Evolutionary conservation across 176 grass and related monocot species (phyloP).

Genomic region (Bromus sterilis): DNA sequence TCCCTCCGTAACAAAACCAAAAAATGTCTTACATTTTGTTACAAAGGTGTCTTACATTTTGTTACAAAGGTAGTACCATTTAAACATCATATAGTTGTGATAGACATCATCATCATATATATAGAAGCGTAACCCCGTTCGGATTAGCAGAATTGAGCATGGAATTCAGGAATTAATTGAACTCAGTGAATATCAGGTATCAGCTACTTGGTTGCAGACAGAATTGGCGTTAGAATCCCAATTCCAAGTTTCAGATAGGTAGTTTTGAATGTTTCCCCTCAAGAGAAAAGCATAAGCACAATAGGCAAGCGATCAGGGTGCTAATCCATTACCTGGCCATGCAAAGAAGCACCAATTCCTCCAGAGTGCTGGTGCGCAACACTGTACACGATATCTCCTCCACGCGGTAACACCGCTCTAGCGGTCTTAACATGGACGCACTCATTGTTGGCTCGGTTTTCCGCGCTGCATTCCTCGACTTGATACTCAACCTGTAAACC

Average conservation of each 20-base stretch:
- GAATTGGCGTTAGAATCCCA: background rate
- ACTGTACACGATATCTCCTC: constrained; percentile 71
- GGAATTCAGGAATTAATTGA: background rate
- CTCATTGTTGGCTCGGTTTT: constrained; percentile 29
- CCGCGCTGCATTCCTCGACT: constrained; percentile 48
- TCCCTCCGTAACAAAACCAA: too few species aligned
- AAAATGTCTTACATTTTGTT: too few species aligned
- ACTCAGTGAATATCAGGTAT: too few species aligned
- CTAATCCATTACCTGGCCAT: constrained; percentile 42
- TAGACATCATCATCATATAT: too few species aligned
- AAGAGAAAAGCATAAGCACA: background rate
- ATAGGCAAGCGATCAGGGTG: background rate
- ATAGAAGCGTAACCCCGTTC: too few species aligned
- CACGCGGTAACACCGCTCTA: constrained; percentile 45
- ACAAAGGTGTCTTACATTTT: too few species aligned
- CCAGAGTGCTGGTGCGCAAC: constrained; percentile 79
- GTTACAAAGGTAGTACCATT: too few species aligned
- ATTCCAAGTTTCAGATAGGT: background rate
- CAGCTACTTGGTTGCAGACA: background rate
- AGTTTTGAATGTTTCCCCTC: background rate
- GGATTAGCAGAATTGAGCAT: background rate
- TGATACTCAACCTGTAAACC: constrained; percentile 67
- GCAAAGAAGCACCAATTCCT: constrained; percentile 45
- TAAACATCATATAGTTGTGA: too few species aligned
- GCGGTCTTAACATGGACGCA: constrained; percentile 41